Base-by-base conservation (phyloP, 805 yeast genomes). In the Suhomyces tanzawaensis region DNA sequence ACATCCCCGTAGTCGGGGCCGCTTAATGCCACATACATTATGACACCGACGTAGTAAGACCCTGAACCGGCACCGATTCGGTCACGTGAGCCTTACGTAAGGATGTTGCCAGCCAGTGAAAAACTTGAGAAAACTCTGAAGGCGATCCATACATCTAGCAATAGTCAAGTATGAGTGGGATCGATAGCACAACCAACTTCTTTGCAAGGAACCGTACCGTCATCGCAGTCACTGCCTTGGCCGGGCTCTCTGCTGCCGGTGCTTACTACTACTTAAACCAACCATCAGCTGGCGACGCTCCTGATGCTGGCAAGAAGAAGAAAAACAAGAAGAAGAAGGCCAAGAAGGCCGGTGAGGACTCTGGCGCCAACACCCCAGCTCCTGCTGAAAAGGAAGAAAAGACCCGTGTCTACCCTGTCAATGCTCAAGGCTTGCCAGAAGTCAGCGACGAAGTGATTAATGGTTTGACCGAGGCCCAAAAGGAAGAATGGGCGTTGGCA, bases 401-500 rank as follows among this genome's bases (percentile, higher is more conserved):
- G 19, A 2, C 37, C 3, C 24, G 31, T 22, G 42, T 51, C 7
- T 82, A 76, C 53, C 85, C 90, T n/a, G 69, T 72, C 12, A 69
- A 70, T 46, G 42, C 72, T 15, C 49, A 60, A 19, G 87, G 88
- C 2, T 69, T 78, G 44, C 91, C 91, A 4, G 68, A 65, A 14
- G 53, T 85, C 30, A 63, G 73, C 27, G 70, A 66, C 19, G 82
- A 69, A 26, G 55, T 57, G 34, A 63, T 81, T 17, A 55, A 63
- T 8, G 47, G 53, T 3, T 70, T 84, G 44, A 53, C 77, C 6
- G 69, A 58, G 4, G 72, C 67, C 46, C 77, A 78, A 49, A 81
- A 72, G 62, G 82, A 76, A 29, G 69, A 71, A 34, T 74, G 82
- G 74, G 87, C 96, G 4, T 60, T 77, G 37, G 79, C 82, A 29